Percentiles rank a stretch among this genome's conserved stretches.
Evolutionary conservation across 768 basidiomycete genomes (phyloP).

Genomic region (Antrodiella citrinella): DNA sequence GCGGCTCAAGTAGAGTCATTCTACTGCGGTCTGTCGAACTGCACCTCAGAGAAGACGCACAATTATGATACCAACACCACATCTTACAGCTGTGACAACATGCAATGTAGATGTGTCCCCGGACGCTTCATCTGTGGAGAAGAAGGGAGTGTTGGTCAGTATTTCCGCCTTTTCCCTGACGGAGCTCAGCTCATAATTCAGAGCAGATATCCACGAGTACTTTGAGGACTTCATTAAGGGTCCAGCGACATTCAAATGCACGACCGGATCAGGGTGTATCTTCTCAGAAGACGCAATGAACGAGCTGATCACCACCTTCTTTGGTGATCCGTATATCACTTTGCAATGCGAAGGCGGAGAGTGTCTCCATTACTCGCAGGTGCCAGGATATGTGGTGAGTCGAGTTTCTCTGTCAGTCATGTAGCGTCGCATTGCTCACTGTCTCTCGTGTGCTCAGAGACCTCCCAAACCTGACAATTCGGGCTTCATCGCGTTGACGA

Average conservation of each 20-base stretch:
- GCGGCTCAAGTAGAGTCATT: conserved; percentile 91
- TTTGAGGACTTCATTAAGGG: conserved; percentile 84
- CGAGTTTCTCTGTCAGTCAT: too few relatives aligned
- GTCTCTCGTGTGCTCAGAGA: conserved; percentile 13
- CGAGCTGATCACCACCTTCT: conserved; percentile 84
- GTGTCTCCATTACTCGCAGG: conserved; percentile 88
- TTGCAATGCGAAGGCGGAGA: conserved; percentile 85
- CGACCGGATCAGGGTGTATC: conserved; percentile 60
- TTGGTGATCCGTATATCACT: conserved; percentile 87
- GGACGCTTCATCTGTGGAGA: conserved; percentile 94
- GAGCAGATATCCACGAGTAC: conserved; percentile 87
- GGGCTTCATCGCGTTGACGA: conserved; percentile 75
- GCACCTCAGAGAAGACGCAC: conserved; percentile 37
- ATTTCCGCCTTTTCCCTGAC: not conserved
- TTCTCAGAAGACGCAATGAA: conserved; percentile 99
- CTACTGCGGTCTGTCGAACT: conserved; percentile 81
- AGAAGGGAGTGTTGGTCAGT: conserved; percentile 83
- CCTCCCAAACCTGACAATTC: conserved; percentile 83
- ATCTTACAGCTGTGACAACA: conserved; percentile 70
- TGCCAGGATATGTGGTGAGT: conserved; percentile 82
- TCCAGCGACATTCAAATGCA: conserved; percentile 82
- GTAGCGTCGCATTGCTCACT: too few relatives aligned
- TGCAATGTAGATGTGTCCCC: conserved; percentile 91
- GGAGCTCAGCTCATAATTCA: too few relatives aligned
- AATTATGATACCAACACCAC: conserved; percentile 68